Evolutionary conservation across 1,139 yeast genomes (phyloP), one percentile per base, ranked within the genome.

Genomic region (Scheffersomyces cryptocercus): DNA sequence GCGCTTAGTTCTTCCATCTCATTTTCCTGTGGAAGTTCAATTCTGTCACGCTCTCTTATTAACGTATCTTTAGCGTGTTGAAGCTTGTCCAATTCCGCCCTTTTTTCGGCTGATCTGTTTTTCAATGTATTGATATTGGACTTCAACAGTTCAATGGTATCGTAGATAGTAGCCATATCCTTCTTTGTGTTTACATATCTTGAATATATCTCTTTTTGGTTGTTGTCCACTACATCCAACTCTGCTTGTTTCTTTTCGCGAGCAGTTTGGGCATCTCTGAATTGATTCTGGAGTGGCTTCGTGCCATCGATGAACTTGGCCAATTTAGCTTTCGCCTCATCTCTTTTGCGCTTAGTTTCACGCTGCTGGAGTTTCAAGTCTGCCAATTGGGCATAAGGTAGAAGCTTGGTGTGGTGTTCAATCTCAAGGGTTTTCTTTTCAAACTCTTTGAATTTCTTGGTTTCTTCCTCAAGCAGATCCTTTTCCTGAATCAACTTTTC

Each of bases 351-450:
- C 52, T 78, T 80, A 39, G 75, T 64, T 11, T 59, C 58, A 29
- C 68, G 64, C 38, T 72, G 68, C 42, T 67, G 67, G n/a, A 57
- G 62, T 48, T 76, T 82, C 46, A 77, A 68, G 42, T 81, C 85
- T 40, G 80, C 78, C 3, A 81, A 64, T 47, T 76, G 74, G 0
- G 84, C 88, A 59, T 81, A 84, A 0, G 90, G 90, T 31, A 84
- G 59, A 32, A 84, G 62, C 49, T 72, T 70, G 41, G 68, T 65
- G 56, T 84, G 84, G 35, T 69, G 60, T 10, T 70, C 71, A 8
- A 84, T 64, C 37, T 80, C 78, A 32, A 63, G 55, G 29, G 74
- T 57, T 34, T 75, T 69, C 28, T 64, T 65, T 50, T 74, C 69
- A 44, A 65, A 74, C 33, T 69, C 74, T 42, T 68, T 59, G 43